These are phyloP conservation scores for Friedmanniomyces endolithicus DNA, from an alignment of 495 filamentous ascomycete genomes.

Conservation along the genomic window DNA sequence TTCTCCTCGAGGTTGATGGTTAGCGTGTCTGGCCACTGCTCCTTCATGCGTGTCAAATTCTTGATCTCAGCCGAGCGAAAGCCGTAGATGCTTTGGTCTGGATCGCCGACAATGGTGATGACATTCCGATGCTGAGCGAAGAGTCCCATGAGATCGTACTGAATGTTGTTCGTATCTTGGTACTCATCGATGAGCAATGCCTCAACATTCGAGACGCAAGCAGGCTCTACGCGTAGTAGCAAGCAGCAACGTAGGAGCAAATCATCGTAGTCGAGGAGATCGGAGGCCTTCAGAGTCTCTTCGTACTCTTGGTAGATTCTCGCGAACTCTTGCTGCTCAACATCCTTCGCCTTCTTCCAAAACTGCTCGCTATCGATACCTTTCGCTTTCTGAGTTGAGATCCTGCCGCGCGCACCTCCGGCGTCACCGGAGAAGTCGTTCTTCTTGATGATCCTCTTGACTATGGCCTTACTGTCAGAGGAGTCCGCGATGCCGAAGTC, in stretches of 20 bases:
- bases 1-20: conserved; percentile 80
- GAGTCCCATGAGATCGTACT: conserved; percentile 89
- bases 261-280: conserved; percentile 92
- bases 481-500: conserved; percentile 93
- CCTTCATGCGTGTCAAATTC: conserved; percentile 70
- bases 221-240: conserved; percentile 60
- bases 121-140: conserved; percentile 59
- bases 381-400: conserved; percentile 77
- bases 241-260: conserved; percentile 74
- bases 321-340: conserved; percentile 62
- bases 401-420: conserved; percentile 53
- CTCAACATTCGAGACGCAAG: conserved; percentile 85
- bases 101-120: conserved; percentile 93
- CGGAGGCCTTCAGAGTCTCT: conserved; percentile 55
- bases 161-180: conserved; percentile 90
- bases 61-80: conserved; percentile 94
- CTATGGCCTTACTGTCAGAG: conserved; percentile 61
- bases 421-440: conserved; percentile 51
- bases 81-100: conserved; percentile 96
- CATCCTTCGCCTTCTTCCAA: conserved; percentile 35
- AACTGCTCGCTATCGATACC: conserved; percentile 40
- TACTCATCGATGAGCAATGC: conserved; percentile 95
- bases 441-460: conserved; percentile 68
- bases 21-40: conserved; percentile 56
- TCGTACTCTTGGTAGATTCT: conserved; percentile 72